Base-by-base conservation (phyloP, 495 filamentous ascomycete species). In the Neurospora sp. region DNA sequence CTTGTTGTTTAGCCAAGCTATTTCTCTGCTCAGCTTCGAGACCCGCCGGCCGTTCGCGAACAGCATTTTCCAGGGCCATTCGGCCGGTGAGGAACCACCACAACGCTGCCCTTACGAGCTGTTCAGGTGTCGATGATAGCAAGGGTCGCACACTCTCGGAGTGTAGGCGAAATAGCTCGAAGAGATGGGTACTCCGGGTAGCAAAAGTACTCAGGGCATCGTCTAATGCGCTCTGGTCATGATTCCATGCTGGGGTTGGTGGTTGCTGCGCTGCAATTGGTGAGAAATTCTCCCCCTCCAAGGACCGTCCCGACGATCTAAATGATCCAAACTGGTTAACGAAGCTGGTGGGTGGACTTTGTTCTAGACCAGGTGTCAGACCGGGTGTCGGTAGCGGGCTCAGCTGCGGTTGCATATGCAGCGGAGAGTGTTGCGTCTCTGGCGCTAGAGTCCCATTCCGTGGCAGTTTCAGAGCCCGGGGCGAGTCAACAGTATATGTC, bases 21-120 rank as follows among this genome's bases (percentile, higher is more conserved):
- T 83, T 83, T 48, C 75, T 76, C 70, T 76, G 72, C 62, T 82
- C 78, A 12, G 76, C 81, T 72, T 84, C 78, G 1, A 88, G 80
- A 39, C 81, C 85, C 2, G 85, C 77, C 10, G 90, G 87, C 9
- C 87, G 87, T 41, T 88, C 87, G 72, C 92, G 87, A 66, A 94
- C 89, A 72, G 89, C 86, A 11, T 82, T 82, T 82, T 97, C 94
- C 69, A 97, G 83, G 7, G 88, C 86, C 66, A 89, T 86, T 75
- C 93, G 89, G 71, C 93, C 94, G 42, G 86, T 89, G 73, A 96
- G 77, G 77, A 97, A 97, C 94, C 94, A 97, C 94, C 94, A 97
- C 3, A 91, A 79, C 20, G 89, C 89, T 62, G 89, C 90, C 73
- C 90, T 84, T 14, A 92, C 84, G 85, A 94, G 89, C 77, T 93